Evolutionary conservation across 441 rosid species (phyloP).

Genomic region (Mallotus japonicus): DNA sequence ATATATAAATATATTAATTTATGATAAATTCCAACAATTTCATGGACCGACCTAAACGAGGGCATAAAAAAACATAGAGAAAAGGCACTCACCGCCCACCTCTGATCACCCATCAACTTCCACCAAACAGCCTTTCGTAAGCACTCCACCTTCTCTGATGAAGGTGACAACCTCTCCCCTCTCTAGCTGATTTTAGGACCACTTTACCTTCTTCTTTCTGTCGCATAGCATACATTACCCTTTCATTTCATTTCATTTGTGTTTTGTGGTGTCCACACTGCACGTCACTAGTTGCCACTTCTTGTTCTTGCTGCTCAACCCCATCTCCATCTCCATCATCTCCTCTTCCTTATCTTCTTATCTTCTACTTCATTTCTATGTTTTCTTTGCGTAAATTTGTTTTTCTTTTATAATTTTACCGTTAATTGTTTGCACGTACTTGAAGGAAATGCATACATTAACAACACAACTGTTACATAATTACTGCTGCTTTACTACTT

Average conservation of each 20-base stretch:
- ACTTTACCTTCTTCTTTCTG: background rate
- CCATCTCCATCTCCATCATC: background rate
- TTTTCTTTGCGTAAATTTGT: background rate
- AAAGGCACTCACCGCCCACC: constrained; percentile 35
- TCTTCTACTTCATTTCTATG: constrained; percentile 26
- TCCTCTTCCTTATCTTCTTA: constrained; percentile 36
- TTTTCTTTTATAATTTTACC: no score
- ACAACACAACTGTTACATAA: no score
- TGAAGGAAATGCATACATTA: background rate
- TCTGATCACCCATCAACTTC: constrained; percentile 31
- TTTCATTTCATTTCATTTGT: background rate
- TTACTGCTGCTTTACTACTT: background rate
- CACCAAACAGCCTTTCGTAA: constrained; percentile 33
- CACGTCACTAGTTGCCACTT: constrained; percentile 23
- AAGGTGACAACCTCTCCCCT: constrained; percentile 28
- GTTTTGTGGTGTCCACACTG: constrained; percentile 32
- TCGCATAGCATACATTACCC: background rate
- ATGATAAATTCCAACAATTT: no score
- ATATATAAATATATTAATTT: no score
- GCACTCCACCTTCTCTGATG: constrained; percentile 35
- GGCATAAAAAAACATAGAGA: background rate
- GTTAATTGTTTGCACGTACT: background rate
- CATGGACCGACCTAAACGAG: no score
- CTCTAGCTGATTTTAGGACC: constrained; percentile 26
- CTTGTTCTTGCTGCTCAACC: constrained; percentile 18